Evolutionary conservation across 495 filamentous ascomycete species (phyloP).

Genomic region (Penicillium goetzii): DNA sequence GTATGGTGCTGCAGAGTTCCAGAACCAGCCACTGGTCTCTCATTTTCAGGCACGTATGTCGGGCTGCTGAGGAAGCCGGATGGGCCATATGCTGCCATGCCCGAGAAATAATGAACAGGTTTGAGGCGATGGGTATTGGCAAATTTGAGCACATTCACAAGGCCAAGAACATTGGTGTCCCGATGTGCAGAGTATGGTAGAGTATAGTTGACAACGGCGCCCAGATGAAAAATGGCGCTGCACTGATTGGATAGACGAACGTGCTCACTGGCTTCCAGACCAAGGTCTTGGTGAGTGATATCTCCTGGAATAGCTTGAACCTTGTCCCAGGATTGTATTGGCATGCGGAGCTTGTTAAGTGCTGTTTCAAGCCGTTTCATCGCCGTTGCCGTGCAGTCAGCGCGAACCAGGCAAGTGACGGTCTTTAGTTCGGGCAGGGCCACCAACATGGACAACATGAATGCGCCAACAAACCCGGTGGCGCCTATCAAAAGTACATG

Average conservation of each 20-base stretch:
- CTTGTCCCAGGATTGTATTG: conserved; percentile 5
- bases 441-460: conserved; percentile 35
- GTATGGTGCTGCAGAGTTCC: conserved; percentile 20
- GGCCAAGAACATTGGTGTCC: conserved; percentile 27
- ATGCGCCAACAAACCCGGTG: conserved; percentile 31
- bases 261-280: neutral
- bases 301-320: conserved; percentile 1
- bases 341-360: neutral
- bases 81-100: conserved; percentile 18
- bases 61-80: conserved; percentile 14
- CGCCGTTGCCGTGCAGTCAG: neutral
- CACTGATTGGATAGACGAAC: neutral
- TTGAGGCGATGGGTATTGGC: conserved; percentile 20
- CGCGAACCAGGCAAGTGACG: conserved; percentile 4
- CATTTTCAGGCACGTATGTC: conserved; percentile 21
- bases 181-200: conserved; percentile 25
- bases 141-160: conserved; percentile 20
- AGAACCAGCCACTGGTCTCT: conserved; percentile 11
- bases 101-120: conserved; percentile 31
- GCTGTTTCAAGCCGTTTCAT: conserved; percentile 4
- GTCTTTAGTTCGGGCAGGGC: conserved; percentile 11
- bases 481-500: conserved; percentile 27
- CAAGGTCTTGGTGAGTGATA: neutral
- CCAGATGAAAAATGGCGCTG: conserved; percentile 28
- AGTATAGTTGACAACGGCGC: conserved; percentile 29